Conservation (phyloP, 192 early-diverging fungal species). For the Funneliformis geosporum region DNA sequence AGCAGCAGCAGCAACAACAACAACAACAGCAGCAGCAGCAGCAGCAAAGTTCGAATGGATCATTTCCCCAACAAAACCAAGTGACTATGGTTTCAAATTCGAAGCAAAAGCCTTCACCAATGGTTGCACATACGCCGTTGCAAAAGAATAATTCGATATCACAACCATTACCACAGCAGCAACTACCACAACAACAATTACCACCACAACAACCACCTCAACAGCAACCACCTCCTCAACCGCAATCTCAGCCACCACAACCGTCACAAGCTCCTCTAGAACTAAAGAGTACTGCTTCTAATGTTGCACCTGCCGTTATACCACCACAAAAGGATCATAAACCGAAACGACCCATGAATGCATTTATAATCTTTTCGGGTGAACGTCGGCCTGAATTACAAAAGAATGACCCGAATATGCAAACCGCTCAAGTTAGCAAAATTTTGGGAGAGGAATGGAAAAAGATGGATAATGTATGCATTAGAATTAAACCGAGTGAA, state of each 20-base stretch:
- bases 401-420: slow-evolving; percentile 56
- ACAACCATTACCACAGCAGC: slow-evolving; percentile 21
- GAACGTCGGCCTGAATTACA: slow-evolving; percentile 67
- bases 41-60: neutral
- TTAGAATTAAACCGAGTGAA: neutral
- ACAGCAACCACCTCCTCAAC: neutral
- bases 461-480: slow-evolving; percentile 38
- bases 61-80: neutral
- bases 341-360: slow-evolving; percentile 69
- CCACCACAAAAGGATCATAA: slow-evolving; percentile 36
- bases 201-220: slow-evolving; percentile 19
- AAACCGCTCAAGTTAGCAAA: slow-evolving; percentile 67
- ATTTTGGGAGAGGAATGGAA: slow-evolving; percentile 70
- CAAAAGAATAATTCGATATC: neutral
- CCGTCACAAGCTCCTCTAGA: slow-evolving; percentile 2
- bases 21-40: slow-evolving; percentile 1
- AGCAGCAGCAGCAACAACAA: slow-evolving; percentile 21
- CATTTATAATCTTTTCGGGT: slow-evolving; percentile 65
- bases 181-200: slow-evolving; percentile 16
- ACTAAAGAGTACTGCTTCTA: slow-evolving; percentile 2
- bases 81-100: neutral
- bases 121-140: neutral
- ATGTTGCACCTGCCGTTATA: slow-evolving; percentile 26
- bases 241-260: slow-evolving; percentile 34
- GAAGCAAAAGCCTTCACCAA: neutral